These are phyloP conservation scores for Calonectria pseudoreteaudii DNA, from an alignment of 2,329 filamentous ascomycete genomes.

Conservation along the genomic window DNA sequence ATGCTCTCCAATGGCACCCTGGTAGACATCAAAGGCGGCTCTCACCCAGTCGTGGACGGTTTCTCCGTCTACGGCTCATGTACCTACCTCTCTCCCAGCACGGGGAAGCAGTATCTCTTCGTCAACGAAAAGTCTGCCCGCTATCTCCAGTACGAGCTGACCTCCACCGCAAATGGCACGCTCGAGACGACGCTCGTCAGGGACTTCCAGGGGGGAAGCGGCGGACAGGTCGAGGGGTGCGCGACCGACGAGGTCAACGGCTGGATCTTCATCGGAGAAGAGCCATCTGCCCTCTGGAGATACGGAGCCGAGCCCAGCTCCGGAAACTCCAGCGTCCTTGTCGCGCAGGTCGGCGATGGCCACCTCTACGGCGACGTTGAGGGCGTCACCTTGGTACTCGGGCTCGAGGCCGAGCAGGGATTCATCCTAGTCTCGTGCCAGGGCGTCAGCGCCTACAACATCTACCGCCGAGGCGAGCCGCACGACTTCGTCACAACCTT, in stretches of 20 bases:
- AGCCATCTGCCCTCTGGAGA: conserved; percentile 63
- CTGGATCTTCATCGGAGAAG: conserved; percentile 64
- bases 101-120: conserved; percentile 64
- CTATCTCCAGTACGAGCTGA: conserved; percentile 66
- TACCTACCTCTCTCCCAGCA: conserved; percentile 60
- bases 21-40: conserved; percentile 55
- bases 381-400: conserved; percentile 63
- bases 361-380: conserved; percentile 65
- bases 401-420: conserved; percentile 55
- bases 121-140: conserved; percentile 65
- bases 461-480: conserved; percentile 61
- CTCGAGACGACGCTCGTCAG: conserved; percentile 61
- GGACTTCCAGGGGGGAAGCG: conserved; percentile 62
- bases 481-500: conserved; percentile 63
- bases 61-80: conserved; percentile 66
- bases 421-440: conserved; percentile 66
- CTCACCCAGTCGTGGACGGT: conserved; percentile 57
- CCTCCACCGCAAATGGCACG: conserved; percentile 52
- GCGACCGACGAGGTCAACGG: conserved; percentile 64
- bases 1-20: conserved; percentile 60
- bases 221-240: conserved; percentile 66
- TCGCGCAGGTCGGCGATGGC: conserved; percentile 60
- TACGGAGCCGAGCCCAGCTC: conserved; percentile 63
- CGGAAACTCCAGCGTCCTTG: conserved; percentile 46
- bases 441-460: conserved; percentile 64